phyloP scores from a whole-genome alignment of 345 rosid species.

The Dipteronia dyeriana region DNA sequence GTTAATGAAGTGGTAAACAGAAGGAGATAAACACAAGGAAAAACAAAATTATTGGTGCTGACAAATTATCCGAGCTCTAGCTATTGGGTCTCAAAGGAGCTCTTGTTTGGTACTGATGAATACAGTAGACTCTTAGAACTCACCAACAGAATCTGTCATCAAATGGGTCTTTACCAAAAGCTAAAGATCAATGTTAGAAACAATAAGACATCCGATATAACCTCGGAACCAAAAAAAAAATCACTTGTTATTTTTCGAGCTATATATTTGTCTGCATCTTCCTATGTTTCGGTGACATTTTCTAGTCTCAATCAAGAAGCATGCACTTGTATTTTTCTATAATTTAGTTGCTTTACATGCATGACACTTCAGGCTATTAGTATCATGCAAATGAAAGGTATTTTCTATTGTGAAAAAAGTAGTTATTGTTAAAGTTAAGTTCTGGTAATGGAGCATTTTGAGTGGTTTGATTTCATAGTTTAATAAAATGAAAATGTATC shows the following conservation, averaged over 20 bases:
- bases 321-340: no score
- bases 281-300: not conserved
- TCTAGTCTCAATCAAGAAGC: not conserved
- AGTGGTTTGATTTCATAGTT: no score
- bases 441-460: no score
- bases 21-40: constrained; percentile 53
- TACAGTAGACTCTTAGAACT: constrained; percentile 45
- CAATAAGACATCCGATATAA: not conserved
- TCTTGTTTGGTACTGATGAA: constrained; percentile 41
- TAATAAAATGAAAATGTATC: no score
- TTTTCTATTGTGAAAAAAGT: no score
- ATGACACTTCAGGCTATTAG: not conserved
- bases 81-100: constrained; percentile 25
- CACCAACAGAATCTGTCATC: constrained; percentile 42
- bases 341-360: not conserved
- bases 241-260: not conserved
- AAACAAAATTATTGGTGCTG: constrained; percentile 63
- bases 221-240: constrained; percentile 1
- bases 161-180: constrained; percentile 32
- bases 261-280: not conserved
- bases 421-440: no score
- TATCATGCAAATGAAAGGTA: no score
- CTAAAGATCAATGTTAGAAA: constrained; percentile 46
- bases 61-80: constrained; percentile 50
- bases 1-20: constrained; percentile 59